Base-by-base conservation (phyloP, 192 early-diverging fungal genomes). In the Chytriomyces hyalinus region DNA sequence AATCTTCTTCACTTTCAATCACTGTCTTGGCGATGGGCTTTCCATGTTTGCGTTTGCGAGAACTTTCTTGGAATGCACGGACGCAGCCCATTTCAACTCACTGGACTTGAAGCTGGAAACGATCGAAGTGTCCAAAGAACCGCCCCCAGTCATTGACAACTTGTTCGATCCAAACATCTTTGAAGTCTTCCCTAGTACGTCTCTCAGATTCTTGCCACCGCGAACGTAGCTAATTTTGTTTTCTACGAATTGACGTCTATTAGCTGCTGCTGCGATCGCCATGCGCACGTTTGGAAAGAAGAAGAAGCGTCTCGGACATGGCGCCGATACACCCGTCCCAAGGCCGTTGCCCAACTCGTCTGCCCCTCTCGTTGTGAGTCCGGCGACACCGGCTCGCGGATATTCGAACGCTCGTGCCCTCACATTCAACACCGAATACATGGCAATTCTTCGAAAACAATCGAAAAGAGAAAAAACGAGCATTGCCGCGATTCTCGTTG, bases 1-100 rank as follows among this genome's bases (percentile, higher is more conserved):
- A 11, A 66, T 85, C 65, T 81, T 84, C 49, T 82, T 84, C 60
- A 77, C 85, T 4, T 85, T 86, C 70, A 83, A 86, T 50, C 85
- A 86, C 76, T 85, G 70, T 51, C 67, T 84, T 13, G 78, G 83
- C 28, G 85, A 86, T 66, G 85, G 85, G 5, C 80, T 86, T 15
- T 84, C 83, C 2, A 80, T 82, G 69, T 77, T 80, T 61, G 77
- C 82, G 17, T 84, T 67, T 57, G 80, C 78, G 17, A 49, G 75
- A 6, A 68, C 78, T 36, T 85, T 80, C 53, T 51, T 83, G 22
- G 48, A 50, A 11, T 44, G 47, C 22, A 70, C 74, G 17, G 53
- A 61, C 47, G 78, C 78, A 5, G 53, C 48, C 7, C 61, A 76
- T 47, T 78, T 85, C 13, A 83, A 85, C 46, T 20, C 76, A 5